Percentiles rank a stretch among this genome's conserved stretches.
These are phyloP conservation scores for Thecaphora thlaspeos DNA, from an alignment of 1,284 basidiomycete species.

Conservation along the genomic window DNA sequence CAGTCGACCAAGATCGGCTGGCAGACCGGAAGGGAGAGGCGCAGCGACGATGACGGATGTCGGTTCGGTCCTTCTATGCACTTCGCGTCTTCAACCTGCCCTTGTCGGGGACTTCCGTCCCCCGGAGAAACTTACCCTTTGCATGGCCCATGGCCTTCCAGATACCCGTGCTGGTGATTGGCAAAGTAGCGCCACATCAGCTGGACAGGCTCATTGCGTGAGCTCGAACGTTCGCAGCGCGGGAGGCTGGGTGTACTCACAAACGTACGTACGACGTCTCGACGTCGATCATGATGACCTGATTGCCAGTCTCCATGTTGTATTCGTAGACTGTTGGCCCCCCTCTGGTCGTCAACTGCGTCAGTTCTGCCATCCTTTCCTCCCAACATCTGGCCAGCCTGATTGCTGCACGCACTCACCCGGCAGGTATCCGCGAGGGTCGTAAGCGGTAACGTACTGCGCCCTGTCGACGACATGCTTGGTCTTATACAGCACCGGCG, in stretches of 20 bases:
- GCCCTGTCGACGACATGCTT: too few species aligned
- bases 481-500: too few species aligned
- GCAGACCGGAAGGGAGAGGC: background rate
- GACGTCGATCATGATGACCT: constrained; percentile 38
- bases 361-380: too few species aligned
- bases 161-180: constrained; percentile 28
- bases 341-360: constrained; percentile 79
- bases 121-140: constrained; percentile 16
- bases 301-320: constrained; percentile 20
- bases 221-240: background rate
- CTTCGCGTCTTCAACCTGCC: too few species aligned
- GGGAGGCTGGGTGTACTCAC: constrained; percentile 10
- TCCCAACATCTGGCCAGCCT: too few species aligned
- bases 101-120: too few species aligned
- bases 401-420: too few species aligned
- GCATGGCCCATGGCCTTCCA: constrained; percentile 37
- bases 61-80: too few species aligned
- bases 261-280: constrained; percentile 38
- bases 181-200: background rate
- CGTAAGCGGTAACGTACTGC: too few species aligned
- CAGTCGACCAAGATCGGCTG: constrained; percentile 32
- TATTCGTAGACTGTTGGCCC: constrained; percentile 62
- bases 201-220: background rate
- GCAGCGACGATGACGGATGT: too few species aligned
- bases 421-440: too few species aligned